Evolutionary conservation across 2,329 filamentous ascomycete species (phyloP).

Genomic region (Fusarium sp.): DNA sequence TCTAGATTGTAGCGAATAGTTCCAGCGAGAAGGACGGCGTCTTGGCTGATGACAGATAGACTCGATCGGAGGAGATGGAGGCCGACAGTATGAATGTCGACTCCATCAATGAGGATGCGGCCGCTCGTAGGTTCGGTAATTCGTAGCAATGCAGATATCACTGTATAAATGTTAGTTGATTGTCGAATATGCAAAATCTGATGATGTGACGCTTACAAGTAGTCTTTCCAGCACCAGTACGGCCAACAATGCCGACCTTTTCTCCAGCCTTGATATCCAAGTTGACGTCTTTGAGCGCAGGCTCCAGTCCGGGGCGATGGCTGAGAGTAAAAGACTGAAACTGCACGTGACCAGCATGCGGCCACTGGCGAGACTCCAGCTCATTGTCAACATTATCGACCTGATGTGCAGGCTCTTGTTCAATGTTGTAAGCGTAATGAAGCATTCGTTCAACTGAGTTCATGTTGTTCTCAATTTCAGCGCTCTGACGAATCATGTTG

Average conservation of each 20-base stretch:
- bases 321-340: slow-evolving; percentile 25
- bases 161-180: not conserved
- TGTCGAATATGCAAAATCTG: rapidly evolving
- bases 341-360: slow-evolving; percentile 6
- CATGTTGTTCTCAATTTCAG: slow-evolving; percentile 84
- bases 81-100: slow-evolving; percentile 25
- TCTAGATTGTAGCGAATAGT: slow-evolving; percentile 32
- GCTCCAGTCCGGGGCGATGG: slow-evolving; percentile 18
- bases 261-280: slow-evolving; percentile 20
- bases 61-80: slow-evolving; percentile 24
- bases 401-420: slow-evolving; percentile 15
- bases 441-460: slow-evolving; percentile 94
- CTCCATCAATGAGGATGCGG: slow-evolving; percentile 23
- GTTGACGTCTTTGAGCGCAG: slow-evolving; percentile 12
- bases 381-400: not conserved
- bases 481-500: slow-evolving; percentile 71
- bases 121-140: slow-evolving; percentile 26
- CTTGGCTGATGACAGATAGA: slow-evolving; percentile 32
- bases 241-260: slow-evolving; percentile 25
- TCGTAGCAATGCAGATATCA: slow-evolving; percentile 20
- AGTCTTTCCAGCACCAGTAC: slow-evolving; percentile 30
- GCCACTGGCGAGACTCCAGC: slow-evolving; percentile 1
- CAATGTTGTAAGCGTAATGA: slow-evolving; percentile 78
- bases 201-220: not conserved
- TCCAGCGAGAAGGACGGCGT: slow-evolving; percentile 22